Evolutionary conservation across 2,329 filamentous ascomycete species (phyloP), one percentile per base, ranked within the genome.

Genomic region (Cercospora sp.): DNA sequence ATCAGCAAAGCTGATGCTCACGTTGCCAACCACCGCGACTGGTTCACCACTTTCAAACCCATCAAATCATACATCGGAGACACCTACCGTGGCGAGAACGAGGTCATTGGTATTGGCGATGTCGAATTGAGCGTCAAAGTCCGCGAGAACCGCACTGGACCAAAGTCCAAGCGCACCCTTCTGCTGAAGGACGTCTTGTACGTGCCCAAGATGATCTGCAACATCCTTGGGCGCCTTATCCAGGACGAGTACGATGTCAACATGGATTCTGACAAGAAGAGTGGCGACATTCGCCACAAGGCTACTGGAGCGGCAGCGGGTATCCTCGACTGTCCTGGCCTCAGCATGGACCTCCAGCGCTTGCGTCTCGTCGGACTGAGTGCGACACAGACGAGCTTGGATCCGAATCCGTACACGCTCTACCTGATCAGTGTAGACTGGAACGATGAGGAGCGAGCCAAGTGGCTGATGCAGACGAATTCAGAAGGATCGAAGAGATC

Each of bases 11-110:
- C 66, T 3, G 69, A 74, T 26, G 63, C 69, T 16, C 71, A 73
- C 58, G 57, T 73, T 51, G 70, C 70, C 40, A 72, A 68, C 55
- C 51, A 72, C 55, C 71, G 70, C n/a, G 70, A 70, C 34, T 72
- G 70, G 70, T 74, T 73, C 59, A 65, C 62, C 3, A 61, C 21
- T 18, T 65, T 64, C 67, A 57, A 55, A 1, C 6, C 51, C n/a
- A 34, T 63, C 28, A 34, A 37, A 9, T 66, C 64, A 21, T 30
- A 12, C n/a, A 40, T 28, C 4, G 24, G 43, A 9, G 10, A n/a
- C n/a, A 21, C 21, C 1, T 37, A 34, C 18, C 3, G 16, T 10
- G 18, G 30, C 58, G 32, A 40, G 12, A 16, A 8, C 24, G 43
- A 61, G 21, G 24, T 62, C 43, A 49, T 63, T 43, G 65, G 65